Evolutionary conservation across 2,329 filamentous ascomycete species (phyloP), one percentile per base, ranked within the genome.

Genomic region (Cryphonectria naterciae): DNA sequence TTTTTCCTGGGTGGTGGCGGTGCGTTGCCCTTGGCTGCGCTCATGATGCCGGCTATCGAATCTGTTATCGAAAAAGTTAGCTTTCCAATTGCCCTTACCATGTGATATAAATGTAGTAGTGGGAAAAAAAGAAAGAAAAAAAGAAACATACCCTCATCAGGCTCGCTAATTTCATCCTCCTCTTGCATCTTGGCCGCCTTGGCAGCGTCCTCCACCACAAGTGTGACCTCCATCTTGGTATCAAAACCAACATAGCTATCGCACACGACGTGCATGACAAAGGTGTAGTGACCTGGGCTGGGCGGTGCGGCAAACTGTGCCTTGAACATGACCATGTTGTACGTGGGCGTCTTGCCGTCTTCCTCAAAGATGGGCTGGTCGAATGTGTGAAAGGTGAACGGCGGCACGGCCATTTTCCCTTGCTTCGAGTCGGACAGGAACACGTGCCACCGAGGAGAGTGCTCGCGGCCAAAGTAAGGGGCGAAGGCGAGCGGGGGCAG

Each of bases 161-260:
- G 96, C 80, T 99, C 96, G 79, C 93, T 97, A 75, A 99, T 99
- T 71, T 99, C 96, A 77, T 97, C 96, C 75, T 98, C 94, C 64
- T 91, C 92, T 67, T 89, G 88, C 78, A 97, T 91, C 75, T 92
- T 88, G 28, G 89, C 91, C 6, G 93, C 95, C 83, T 95, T 96
- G 81, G 89, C 92, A 46, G 93, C 91, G 77, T 98, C 95, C 77
- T 97, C 94, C 11, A 99, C 94, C 39, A 92, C 88, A 68, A 99
- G 86, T 1, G 93, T 94, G 39, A 97, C 93, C 78, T 98, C 94
- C 86, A 93, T 89, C 86, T 94, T 96, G 65, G 92, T 92, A 79
- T 99, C 97, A 75, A 98, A 94, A 62, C 96, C 96, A 62, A 99
- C 86, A 77, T 99, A 99, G 78, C 93, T 95, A 82, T 99, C 96